Evolutionary conservation across 495 filamentous ascomycete genomes (phyloP), one percentile per base, ranked within the genome.

Genomic region (Podospora pseudopauciseta): DNA sequence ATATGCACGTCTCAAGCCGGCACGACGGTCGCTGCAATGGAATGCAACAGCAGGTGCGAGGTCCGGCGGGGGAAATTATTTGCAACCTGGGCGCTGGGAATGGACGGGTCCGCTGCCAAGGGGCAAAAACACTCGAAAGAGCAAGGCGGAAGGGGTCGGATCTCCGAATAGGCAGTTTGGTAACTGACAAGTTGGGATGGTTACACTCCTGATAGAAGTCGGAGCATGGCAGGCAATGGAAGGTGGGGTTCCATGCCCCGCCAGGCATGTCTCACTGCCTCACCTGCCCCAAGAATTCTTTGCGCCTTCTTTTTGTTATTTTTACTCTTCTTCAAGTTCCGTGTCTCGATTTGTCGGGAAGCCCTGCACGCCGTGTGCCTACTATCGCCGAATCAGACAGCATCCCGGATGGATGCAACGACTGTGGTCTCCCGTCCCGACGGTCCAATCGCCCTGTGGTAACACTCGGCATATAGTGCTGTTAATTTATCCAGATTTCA

Each of bases 61-160:
- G 62, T 70, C 65, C 55, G 66, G 63, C 66, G 39, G 70, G 68
- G 61, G 63, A 34, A 65, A 65, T 39, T 49, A 58, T 58, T 58
- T 58, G 27, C 54, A 71, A 73, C 73, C 71, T 71, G 67, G 73
- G 26, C 69, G 15, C 27, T 66, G 73, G 73, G 65, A 71, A 68
- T 49, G 32, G 3, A 49, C 55, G 23, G 55, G 55, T 58, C n/a
- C n/a, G n/a, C 23, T 19, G n/a, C n/a, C 55, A 20, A 15, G 55
- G 5, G 55, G 55, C 55, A 58, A 58, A 58, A 58, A 23, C 1
- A 23, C 23, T 23, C 23, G 23, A 23, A 23, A 58, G 55, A 26
- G 55, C 0, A 58, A 58, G 23, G 55, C n/a, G 55, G 23, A 58
- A 18, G 55, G 23, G 55, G 23, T 20, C 55, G 55, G n/a, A 58